Conservation (phyloP, 1,284 basidiomycete genomes). For the Moniliophthora roreri region DNA sequence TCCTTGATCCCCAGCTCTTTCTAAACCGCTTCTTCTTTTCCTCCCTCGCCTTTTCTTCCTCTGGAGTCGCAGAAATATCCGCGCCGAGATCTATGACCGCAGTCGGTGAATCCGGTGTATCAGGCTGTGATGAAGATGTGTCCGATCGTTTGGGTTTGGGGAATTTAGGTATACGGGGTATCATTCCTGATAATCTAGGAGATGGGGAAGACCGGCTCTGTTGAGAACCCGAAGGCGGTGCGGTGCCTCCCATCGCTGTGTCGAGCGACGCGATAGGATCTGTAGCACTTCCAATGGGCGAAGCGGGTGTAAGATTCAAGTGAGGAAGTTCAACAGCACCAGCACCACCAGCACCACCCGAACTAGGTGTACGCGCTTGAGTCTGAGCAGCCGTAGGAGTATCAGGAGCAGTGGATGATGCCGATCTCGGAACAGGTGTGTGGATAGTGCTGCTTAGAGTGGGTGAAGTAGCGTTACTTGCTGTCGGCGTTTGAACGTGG, state of each 20-base stretch:
- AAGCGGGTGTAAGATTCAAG: constrained; percentile 20
- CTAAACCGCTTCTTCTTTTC: constrained; percentile 23
- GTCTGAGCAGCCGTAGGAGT: neutral
- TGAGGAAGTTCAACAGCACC: constrained; percentile 15
- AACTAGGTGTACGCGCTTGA: neutral
- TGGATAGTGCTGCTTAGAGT: too few species aligned
- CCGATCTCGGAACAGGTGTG: too few species aligned
- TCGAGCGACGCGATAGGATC: neutral
- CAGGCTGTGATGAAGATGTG: neutral
- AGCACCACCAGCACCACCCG: neutral
- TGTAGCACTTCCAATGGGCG: constrained; percentile 7
- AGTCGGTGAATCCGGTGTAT: constrained; percentile 12
- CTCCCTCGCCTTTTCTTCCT: constrained; percentile 10
- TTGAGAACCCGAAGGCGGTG: neutral
- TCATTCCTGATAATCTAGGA: neutral
- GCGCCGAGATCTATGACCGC: neutral
- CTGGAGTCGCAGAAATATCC: neutral
- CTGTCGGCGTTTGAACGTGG: neutral
- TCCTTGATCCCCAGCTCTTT: constrained; percentile 21
- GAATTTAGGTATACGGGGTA: constrained; percentile 3
- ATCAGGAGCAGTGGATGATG: neutral
- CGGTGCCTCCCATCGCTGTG: neutral
- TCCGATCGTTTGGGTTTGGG: neutral
- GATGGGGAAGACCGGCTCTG: neutral
- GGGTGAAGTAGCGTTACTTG: neutral